These are phyloP conservation scores for Globisporangium megalacanthum DNA, from an alignment of 352 stramenopile species.

Conservation along the genomic window DNA sequence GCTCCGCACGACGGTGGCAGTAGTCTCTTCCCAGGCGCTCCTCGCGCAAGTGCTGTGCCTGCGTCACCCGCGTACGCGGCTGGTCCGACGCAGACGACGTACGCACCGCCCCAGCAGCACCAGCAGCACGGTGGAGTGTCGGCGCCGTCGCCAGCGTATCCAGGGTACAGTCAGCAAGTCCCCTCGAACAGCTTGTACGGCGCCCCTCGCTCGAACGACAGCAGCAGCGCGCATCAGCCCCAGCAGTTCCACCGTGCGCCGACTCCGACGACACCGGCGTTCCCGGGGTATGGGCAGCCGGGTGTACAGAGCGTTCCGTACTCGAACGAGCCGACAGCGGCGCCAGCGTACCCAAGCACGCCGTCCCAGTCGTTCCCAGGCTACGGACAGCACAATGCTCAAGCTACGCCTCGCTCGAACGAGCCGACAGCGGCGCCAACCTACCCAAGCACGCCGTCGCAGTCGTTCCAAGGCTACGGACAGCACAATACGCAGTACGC, in stretches of 20 bases:
- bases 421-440: not conserved
- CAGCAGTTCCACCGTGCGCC: slow-evolving; percentile 20
- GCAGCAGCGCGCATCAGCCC: not conserved
- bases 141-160: slow-evolving; percentile 9
- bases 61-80: slow-evolving; percentile 11
- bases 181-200: slow-evolving; percentile 12
- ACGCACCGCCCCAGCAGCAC: not conserved
- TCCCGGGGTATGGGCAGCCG: slow-evolving; percentile 5
- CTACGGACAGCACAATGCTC: slow-evolving; percentile 11
- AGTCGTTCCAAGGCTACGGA: slow-evolving; percentile 5
- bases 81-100: slow-evolving; percentile 6
- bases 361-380: slow-evolving; percentile 6
- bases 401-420: slow-evolving; percentile 13
- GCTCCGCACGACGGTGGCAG: slow-evolving; percentile 15
- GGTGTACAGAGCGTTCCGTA: not conserved
- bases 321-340: not conserved
- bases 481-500: slow-evolving; percentile 10
- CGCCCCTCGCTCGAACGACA: slow-evolving; percentile 14
- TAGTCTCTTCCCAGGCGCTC: slow-evolving; percentile 32
- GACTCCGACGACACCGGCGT: not conserved
- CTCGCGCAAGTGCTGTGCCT: slow-evolving; percentile 15
- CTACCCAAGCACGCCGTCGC: slow-evolving; percentile 6
- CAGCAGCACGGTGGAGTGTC: slow-evolving; percentile 15
- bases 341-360: slow-evolving; percentile 4
- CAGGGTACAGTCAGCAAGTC: slow-evolving; percentile 8